phyloP scores from a whole-genome alignment of 78 protist species.

The Neovahlkampfia damariscottae region DNA sequence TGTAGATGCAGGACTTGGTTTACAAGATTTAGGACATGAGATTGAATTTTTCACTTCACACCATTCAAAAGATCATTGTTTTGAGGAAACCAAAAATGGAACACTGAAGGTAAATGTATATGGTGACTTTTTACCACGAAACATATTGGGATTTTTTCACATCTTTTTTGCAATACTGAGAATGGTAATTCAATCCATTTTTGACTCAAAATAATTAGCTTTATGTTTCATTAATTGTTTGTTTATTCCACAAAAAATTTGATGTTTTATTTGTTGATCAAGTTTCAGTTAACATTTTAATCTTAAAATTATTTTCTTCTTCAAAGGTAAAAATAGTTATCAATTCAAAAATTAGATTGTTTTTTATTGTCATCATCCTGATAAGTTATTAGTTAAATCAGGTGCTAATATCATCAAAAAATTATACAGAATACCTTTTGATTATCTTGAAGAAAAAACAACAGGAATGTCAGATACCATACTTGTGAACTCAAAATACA shows the following conservation, averaged over 20 bases:
- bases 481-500: slow-evolving; percentile 67
- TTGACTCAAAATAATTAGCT: too few relatives aligned
- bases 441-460: slow-evolving; percentile 73
- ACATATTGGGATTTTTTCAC: slow-evolving; percentile 41
- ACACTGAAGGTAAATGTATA: slow-evolving; percentile 44
- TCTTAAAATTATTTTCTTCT: slow-evolving; percentile 19
- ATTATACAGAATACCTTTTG: slow-evolving; percentile 82
- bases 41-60: slow-evolving; percentile 79
- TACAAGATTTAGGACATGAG: slow-evolving; percentile 13
- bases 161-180: slow-evolving; percentile 72
- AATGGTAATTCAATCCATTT: too few relatives aligned
- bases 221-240: slow-evolving; percentile 24
- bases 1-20: slow-evolving; percentile 80
- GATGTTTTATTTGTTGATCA: slow-evolving; percentile 69
- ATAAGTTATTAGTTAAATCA: slow-evolving; percentile 23
- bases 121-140: slow-evolving; percentile 76
- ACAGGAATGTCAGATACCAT: slow-evolving; percentile 37
- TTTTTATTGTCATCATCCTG: slow-evolving; percentile 99
- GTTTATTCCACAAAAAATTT: background rate
- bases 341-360: too few relatives aligned
- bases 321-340: too few relatives aligned
- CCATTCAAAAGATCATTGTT: slow-evolving; percentile 73
- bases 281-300: slow-evolving; percentile 43
- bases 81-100: slow-evolving; percentile 74
- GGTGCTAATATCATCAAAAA: slow-evolving; percentile 10